Percentiles rank a stretch among this genome's conserved stretches.
Conservation (phyloP, 78 protist genomes). For the Dictyostelium capitatum region DNA sequence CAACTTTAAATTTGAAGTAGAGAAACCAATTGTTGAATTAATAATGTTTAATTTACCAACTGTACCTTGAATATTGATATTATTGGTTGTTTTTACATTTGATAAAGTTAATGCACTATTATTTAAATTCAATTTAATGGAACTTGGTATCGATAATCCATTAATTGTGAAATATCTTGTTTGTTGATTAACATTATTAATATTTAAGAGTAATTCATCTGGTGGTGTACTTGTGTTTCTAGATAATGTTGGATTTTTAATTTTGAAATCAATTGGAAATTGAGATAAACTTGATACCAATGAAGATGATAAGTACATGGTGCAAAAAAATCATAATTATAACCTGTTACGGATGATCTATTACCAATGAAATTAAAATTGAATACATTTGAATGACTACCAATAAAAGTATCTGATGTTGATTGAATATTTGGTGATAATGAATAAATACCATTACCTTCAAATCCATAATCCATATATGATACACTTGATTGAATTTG, state of each 20-base stretch:
- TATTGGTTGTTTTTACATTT: not conserved
- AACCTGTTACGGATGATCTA: not conserved
- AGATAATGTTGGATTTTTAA: not conserved
- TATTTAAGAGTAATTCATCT: not conserved
- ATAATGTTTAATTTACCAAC: not conserved
- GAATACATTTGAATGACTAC: not conserved
- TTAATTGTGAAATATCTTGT: not conserved
- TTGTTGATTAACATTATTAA: not conserved
- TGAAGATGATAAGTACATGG: not conserved
- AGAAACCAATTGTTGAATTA: not conserved
- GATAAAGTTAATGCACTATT: not conserved
- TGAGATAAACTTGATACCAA: not conserved
- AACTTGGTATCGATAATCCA: not conserved
- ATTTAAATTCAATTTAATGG: not conserved
- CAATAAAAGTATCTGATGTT: not conserved
- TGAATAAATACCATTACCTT: not conserved
- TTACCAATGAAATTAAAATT: constrained; percentile 2
- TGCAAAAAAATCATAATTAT: not conserved
- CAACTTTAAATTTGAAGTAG: no score
- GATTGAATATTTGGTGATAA: not conserved
- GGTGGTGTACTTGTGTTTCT: no score
- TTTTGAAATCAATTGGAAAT: not conserved
- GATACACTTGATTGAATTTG: not conserved
- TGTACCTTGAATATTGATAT: not conserved
- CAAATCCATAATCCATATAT: not conserved